Evolutionary conservation across 2,329 filamentous ascomycete genomes (phyloP).

Genomic region (Botryosphaeria dothidea): DNA sequence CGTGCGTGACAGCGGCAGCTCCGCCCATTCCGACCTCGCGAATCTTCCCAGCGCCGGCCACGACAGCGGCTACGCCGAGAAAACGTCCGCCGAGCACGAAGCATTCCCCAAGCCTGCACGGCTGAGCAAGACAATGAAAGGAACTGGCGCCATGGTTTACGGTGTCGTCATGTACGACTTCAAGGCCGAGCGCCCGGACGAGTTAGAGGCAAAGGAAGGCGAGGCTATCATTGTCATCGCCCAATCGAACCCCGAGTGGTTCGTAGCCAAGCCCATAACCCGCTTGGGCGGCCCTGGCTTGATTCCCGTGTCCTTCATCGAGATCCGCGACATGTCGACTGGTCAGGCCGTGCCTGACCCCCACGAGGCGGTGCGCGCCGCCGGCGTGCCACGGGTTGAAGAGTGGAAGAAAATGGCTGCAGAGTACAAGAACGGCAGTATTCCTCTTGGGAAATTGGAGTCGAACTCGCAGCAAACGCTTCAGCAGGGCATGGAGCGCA

Average conservation of each 20-base stretch:
- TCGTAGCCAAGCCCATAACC: conserved; percentile 98
- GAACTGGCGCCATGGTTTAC: conserved; percentile 83
- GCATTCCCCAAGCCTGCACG: conserved; percentile 28
- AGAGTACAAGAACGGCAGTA: conserved; percentile 99
- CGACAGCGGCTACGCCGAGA: conserved; percentile 86
- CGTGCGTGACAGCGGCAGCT: conserved; percentile 76
- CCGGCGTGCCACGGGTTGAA: conserved; percentile 91
- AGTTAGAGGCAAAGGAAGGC: conserved; percentile 90
- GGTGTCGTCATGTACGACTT: conserved; percentile 98
- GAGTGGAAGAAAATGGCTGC: conserved; percentile 99
- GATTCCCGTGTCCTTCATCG: conserved; percentile 95
- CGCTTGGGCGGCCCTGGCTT: conserved; percentile 91
- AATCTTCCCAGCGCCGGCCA: conserved; percentile 67
- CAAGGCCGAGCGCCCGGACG: conserved; percentile 89
- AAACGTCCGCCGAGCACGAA: conserved; percentile 19
- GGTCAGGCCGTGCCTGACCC: conserved; percentile 81
- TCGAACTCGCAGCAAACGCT: conserved; percentile 48
- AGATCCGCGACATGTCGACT: conserved; percentile 91
- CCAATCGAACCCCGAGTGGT: conserved; percentile 98
- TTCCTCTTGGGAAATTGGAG: conserved; percentile 90
- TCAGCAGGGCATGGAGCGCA: conserved; percentile 66
- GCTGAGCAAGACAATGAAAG: conserved; percentile 46
- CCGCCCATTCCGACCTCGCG: conserved; percentile 36
- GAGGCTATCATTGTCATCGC: conserved; percentile 98
- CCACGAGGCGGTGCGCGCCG: conserved; percentile 79